These are phyloP conservation scores for Candida silvicultrix DNA, from an alignment of 805 yeast species.

Conservation along the genomic window DNA sequence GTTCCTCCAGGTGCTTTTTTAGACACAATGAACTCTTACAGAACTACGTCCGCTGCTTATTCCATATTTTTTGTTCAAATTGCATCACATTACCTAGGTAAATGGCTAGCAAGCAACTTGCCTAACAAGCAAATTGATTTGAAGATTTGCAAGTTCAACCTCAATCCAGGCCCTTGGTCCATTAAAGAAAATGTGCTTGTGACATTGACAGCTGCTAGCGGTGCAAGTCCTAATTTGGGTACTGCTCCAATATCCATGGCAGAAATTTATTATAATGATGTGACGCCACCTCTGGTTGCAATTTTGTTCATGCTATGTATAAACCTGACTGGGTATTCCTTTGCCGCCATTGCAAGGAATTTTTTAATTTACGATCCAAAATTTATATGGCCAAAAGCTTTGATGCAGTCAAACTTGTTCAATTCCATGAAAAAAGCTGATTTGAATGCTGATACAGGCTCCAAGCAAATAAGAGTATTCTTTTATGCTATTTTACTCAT, in stretches of 20 bases:
- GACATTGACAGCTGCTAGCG: constrained; percentile 33
- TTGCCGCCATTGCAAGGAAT: constrained; percentile 42
- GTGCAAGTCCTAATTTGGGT: constrained; percentile 47
- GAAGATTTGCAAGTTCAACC: constrained; percentile 22
- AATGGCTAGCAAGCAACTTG: constrained; percentile 34
- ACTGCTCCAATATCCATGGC: constrained; percentile 37
- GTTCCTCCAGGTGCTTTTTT: constrained; percentile 22
- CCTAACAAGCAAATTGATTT: constrained; percentile 27
- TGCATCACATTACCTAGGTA: constrained; percentile 40
- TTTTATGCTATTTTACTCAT: constrained; percentile 27
- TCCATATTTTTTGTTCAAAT: constrained; percentile 48
- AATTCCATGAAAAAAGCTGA: constrained; percentile 21
- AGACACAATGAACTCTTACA: constrained; percentile 23
- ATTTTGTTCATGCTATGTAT: constrained; percentile 44
- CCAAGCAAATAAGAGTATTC: constrained; percentile 33
- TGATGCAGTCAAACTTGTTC: constrained; percentile 44
- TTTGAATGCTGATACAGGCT: constrained; percentile 4
- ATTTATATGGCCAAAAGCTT: constrained; percentile 43
- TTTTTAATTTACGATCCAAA: constrained; percentile 42
- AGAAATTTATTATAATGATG: constrained; percentile 30
- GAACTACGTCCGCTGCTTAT: constrained; percentile 33
- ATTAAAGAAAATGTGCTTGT: constrained; percentile 48
- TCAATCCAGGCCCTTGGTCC: constrained; percentile 53
- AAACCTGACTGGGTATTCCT: constrained; percentile 47
- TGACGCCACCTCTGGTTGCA: constrained; percentile 29